These are phyloP conservation scores for Diplodia intermedia DNA, from an alignment of 2,329 filamentous ascomycete genomes.

Conservation along the genomic window DNA sequence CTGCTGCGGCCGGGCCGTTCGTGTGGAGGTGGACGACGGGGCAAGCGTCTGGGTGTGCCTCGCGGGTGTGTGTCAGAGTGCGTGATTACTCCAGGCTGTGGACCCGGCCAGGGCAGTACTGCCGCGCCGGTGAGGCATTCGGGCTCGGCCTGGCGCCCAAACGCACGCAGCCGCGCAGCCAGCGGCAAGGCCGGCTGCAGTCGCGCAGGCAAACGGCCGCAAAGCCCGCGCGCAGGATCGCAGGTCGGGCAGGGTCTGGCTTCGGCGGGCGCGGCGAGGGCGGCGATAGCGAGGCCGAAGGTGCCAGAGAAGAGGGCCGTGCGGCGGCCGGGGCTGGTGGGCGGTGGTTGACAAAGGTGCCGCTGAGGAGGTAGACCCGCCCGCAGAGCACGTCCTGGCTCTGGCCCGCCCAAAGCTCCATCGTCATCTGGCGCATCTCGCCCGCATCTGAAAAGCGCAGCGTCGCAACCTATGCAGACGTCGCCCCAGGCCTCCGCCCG, in stretches of 20 bases:
- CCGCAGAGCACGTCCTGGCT: slow-evolving; percentile 33
- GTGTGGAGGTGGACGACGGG: not conserved
- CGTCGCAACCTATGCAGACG: slow-evolving; percentile 1
- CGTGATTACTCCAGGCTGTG: slow-evolving; percentile 16
- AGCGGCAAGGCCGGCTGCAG: slow-evolving; percentile 9
- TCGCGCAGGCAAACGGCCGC: not conserved
- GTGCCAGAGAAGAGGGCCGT: not conserved
- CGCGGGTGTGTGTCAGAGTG: slow-evolving; percentile 15
- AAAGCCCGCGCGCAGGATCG: not conserved
- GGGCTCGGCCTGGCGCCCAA: not conserved
- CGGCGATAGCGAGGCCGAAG: slow-evolving; percentile 30
- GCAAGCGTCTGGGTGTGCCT: slow-evolving; percentile 2
- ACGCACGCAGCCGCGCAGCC: not conserved
- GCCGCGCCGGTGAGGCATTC: slow-evolving; percentile 10
- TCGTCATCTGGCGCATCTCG: slow-evolving; percentile 36
- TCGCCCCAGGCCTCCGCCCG: not conserved
- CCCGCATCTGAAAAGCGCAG: slow-evolving; percentile 24
- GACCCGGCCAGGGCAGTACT: no score
- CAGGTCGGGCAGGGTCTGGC: not conserved
- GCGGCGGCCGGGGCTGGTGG: not conserved
- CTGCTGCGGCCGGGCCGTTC: not conserved
- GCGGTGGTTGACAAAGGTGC: slow-evolving; percentile 32
- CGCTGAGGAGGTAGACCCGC: slow-evolving; percentile 21
- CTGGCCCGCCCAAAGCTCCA: slow-evolving; percentile 41
- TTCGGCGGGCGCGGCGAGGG: slow-evolving; percentile 26